Conservation (phyloP, 2,329 filamentous ascomycete genomes). For the Chaetomium olivaceum region DNA sequence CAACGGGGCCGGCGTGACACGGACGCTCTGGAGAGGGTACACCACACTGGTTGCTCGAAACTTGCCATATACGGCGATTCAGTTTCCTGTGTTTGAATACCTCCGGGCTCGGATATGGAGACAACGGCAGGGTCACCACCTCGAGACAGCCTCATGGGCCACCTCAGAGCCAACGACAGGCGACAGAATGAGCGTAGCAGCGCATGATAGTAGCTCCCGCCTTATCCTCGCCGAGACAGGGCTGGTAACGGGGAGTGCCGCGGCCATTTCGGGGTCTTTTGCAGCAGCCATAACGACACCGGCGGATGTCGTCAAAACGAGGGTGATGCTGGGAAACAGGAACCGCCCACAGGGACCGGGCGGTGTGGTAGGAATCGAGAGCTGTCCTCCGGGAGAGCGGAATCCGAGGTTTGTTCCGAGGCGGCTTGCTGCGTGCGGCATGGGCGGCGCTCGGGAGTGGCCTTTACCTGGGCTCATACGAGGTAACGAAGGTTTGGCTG, state of each 20-base stretch:
- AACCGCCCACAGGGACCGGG: conserved; percentile 28
- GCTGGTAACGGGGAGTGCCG: conserved; percentile 69
- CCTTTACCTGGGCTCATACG: conserved; percentile 83
- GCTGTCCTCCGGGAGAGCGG: conserved; percentile 69
- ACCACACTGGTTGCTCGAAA: conserved; percentile 79
- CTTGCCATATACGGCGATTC: conserved; percentile 81
- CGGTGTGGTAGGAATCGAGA: conserved; percentile 60
- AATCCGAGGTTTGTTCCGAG: conserved; percentile 72
- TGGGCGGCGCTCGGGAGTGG: conserved; percentile 86
- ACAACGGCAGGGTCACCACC: conserved; percentile 30
- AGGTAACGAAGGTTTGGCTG: conserved; percentile 70
- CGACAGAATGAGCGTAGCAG: conserved; percentile 17
- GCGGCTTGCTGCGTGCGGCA: conserved; percentile 68
- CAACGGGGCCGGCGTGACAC: conserved; percentile 54
- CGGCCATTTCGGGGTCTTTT: conserved; percentile 70
- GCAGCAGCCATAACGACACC: conserved; percentile 84
- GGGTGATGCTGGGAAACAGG: conserved; percentile 74
- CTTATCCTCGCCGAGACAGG: conserved; percentile 66
- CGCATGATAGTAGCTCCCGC: conserved; percentile 17
- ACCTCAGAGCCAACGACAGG: conserved; percentile 35
- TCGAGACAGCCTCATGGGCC: conserved; percentile 33
- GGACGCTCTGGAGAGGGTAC: conserved; percentile 71
- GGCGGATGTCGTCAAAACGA: conserved; percentile 84
- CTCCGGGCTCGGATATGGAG: conserved; percentile 58
- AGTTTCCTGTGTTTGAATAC: conserved; percentile 84